These are phyloP conservation scores for Fusarium sp. DNA, from an alignment of 2,329 filamentous ascomycete genomes.

Conservation along the genomic window DNA sequence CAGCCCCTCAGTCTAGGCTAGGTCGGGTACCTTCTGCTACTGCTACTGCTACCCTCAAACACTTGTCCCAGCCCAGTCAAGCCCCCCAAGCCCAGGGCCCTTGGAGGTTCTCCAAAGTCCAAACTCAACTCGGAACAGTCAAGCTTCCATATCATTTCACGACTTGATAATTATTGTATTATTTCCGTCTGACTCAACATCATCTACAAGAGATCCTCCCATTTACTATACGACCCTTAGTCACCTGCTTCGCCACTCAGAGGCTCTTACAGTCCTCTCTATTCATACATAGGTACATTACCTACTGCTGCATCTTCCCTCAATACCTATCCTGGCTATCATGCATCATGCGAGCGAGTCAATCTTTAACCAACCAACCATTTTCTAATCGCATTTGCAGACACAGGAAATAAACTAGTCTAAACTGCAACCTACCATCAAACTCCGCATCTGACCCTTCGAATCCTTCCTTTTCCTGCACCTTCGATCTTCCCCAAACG, in stretches of 20 bases:
- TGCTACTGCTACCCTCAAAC: not conserved
- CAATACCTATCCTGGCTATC: conserved; percentile 22
- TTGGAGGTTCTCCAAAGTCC: not conserved
- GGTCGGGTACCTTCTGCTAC: not conserved
- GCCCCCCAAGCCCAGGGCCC: not conserved
- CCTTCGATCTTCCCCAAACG: not conserved
- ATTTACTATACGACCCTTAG: not conserved
- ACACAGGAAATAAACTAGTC: conserved; percentile 16
- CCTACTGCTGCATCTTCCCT: not conserved
- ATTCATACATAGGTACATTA: not conserved
- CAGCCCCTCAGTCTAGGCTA: conserved; percentile 24
- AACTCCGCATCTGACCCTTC: conserved; percentile 15
- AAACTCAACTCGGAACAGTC: conserved; percentile 23
- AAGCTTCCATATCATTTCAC: not conserved
- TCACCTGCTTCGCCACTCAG: not conserved
- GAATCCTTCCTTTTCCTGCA: not conserved
- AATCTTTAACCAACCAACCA: conserved; percentile 38
- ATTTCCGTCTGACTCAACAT: conserved; percentile 10
- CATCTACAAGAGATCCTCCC: not conserved
- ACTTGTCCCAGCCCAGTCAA: conserved; percentile 9
- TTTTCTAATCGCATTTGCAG: conserved; percentile 43
- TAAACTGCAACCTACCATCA: conserved; percentile 18
- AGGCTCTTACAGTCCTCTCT: conserved; percentile 13
- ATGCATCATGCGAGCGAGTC: conserved; percentile 44
- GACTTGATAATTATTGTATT: not conserved